phyloP scores from a whole-genome alignment of 208 protist species.

The Trypanosoma brucei region DNA sequence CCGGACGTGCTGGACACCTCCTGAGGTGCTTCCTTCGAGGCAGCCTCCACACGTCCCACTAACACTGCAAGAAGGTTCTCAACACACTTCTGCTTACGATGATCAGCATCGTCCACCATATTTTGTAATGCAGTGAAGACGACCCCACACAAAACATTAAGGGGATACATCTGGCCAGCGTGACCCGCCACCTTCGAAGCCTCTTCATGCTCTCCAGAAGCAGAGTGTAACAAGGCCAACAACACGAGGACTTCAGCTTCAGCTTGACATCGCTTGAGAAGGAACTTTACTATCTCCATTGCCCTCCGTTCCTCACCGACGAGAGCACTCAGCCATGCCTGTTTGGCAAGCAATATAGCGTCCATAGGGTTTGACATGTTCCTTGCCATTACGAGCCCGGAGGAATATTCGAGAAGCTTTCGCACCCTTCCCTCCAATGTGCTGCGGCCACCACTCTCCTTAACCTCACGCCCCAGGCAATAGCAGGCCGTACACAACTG shows the following conservation, averaged over 20 bases:
- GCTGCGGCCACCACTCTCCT: conserved; percentile 7
- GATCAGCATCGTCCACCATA: conserved; percentile 16
- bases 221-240: conserved; percentile 47
- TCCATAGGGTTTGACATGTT: conserved; percentile 18
- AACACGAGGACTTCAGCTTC: conserved; percentile 57
- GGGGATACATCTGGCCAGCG: conserved; percentile 32
- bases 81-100: not conserved
- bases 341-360: conserved; percentile 31
- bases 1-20: not conserved
- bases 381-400: conserved; percentile 2
- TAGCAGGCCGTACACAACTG: conserved; percentile 41
- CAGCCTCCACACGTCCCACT: conserved; percentile 22
- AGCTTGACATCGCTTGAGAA: conserved; percentile 28
- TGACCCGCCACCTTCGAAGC: conserved; percentile 31
- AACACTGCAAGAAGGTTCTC: conserved; percentile 15
- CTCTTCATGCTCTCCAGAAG: conserved; percentile 38
- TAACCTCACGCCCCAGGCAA: conserved; percentile 6
- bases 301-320: conserved; percentile 32
- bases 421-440: conserved; percentile 9
- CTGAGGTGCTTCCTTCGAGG: conserved; percentile 7
- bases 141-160: conserved; percentile 36
- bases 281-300: conserved; percentile 18
- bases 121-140: conserved; percentile 36
- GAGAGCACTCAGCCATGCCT: conserved; percentile 56
- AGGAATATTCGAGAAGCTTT: conserved; percentile 1